Evolutionary conservation across 768 basidiomycete species (phyloP), one percentile per base, ranked within the genome.

Genomic region (Gyrodon lividus): DNA sequence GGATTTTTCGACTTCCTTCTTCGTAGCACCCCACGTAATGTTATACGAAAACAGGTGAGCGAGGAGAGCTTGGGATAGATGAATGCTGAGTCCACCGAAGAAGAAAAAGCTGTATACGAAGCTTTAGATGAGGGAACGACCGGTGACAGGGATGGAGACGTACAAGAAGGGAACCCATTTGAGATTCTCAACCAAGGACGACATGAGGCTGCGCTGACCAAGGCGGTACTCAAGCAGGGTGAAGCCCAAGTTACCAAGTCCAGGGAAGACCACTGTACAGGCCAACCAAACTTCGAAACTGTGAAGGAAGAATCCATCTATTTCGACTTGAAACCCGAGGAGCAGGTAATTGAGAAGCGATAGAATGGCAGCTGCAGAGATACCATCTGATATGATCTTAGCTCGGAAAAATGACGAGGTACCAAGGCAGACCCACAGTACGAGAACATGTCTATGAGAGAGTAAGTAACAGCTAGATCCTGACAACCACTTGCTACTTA

Each of bases 1-100:
- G n/a, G 88, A 89, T 31, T 82, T 78, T 65, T 93, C 86, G 43
- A 94, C 89, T 69, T 90, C 88, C 78, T 92, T 93, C 60, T 81
- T 77, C 14, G 83, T 84, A 6, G 81, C 75, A 5, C 76, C 74
- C 83, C 82, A 84, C 5, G 68, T 68, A 59, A 80, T 78, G 63
- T 84, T 77, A 61, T 82, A 84, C 40, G 79, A 79, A 59, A 82
- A 77, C 39, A 83, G 39, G 66, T 84, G 82, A 2, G 79, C 75
- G 33, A 79, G 73, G 22, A 84, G 67, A 1, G 82, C 80, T 17
- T 73, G 69, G 0, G 75, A 71, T 46, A 83, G 68, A 33, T 82
- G 82, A 48, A 80, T 72, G 20, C 76, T 75, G 46, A 84, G 71
- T 4, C 83, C 81, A 9, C 76, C 76, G 52, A 80, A 81, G 71